Evolutionary conservation across 257 asterid species (phyloP).

Genomic region (Agastache rugosa): DNA sequence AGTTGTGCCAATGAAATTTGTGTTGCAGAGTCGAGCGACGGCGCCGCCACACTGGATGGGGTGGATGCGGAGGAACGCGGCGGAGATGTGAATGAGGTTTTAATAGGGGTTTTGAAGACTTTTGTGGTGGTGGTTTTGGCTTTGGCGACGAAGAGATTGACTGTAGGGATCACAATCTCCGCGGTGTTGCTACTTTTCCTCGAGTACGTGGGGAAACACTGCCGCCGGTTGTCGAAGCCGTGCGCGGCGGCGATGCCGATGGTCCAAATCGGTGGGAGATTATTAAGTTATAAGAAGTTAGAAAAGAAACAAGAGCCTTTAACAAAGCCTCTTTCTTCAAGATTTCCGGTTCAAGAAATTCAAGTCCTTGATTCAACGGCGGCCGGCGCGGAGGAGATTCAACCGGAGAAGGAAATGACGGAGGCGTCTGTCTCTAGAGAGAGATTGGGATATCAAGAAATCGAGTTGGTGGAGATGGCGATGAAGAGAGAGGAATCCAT

Average conservation of each 20-base stretch:
- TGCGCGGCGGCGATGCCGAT: constrained; percentile 22
- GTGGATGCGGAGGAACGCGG: not conserved
- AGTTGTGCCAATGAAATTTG: not conserved
- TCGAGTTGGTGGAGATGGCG: constrained; percentile 30
- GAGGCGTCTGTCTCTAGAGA: constrained; percentile 19
- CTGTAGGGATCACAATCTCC: constrained; percentile 71
- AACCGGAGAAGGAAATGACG: constrained; percentile 35
- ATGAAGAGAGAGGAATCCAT: constrained; percentile 41
- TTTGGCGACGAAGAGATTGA: constrained; percentile 59
- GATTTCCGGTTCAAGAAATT: constrained; percentile 34
- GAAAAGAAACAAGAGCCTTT: constrained; percentile 26
- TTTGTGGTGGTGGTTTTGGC: constrained; percentile 68
- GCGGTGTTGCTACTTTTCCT: constrained; percentile 59
- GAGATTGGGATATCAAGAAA: constrained; percentile 30
- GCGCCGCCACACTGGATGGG: not conserved
- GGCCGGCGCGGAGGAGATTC: constrained; percentile 33
- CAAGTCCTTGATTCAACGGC: constrained; percentile 23
- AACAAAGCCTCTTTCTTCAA: constrained; percentile 4
- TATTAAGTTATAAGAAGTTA: constrained; percentile 21
- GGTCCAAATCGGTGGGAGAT: not conserved
- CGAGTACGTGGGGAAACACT: constrained; percentile 52
- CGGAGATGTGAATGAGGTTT: constrained; percentile 36
- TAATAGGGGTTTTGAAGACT: constrained; percentile 48
- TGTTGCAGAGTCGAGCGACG: constrained; percentile 20
- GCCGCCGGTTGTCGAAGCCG: constrained; percentile 30